Evolutionary conservation across 2,329 filamentous ascomycete species (phyloP).

Genomic region (Dendrostoma leiphaemia): DNA sequence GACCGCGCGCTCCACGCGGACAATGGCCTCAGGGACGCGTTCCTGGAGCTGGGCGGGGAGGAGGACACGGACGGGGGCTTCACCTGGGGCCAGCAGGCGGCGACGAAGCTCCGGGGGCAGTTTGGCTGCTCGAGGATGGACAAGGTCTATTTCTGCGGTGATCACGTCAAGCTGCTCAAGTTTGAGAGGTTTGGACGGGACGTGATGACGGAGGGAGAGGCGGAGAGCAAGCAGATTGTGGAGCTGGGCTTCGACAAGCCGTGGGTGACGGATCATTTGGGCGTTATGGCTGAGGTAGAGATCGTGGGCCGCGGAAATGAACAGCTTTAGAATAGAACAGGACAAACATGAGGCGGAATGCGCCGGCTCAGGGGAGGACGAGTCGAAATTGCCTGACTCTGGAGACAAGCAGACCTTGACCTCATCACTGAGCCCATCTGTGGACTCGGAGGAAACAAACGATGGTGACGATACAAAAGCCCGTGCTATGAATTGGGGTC

Average conservation of each 20-base stretch:
- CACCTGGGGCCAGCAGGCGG: constrained; percentile 57
- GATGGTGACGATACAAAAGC: too few species aligned
- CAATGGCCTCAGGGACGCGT: constrained; percentile 50
- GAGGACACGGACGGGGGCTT: constrained; percentile 51
- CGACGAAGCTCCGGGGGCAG: constrained; percentile 34
- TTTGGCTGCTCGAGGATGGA: constrained; percentile 55
- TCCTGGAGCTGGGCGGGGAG: constrained; percentile 46
- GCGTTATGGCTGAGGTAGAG: constrained; percentile 38
- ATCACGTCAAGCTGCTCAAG: constrained; percentile 21
- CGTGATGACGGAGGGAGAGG: constrained; percentile 37
- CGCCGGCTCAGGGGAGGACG: too few species aligned
- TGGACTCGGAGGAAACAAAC: too few species aligned
- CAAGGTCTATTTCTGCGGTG: constrained; percentile 53
- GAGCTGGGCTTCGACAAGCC: constrained; percentile 33
- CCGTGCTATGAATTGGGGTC: too few species aligned
- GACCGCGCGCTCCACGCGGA: constrained; percentile 46
- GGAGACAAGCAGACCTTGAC: too few species aligned
- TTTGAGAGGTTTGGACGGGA: constrained; percentile 48
- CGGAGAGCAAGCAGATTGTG: constrained; percentile 28
- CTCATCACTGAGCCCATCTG: too few species aligned
- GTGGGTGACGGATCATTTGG: constrained; percentile 52
- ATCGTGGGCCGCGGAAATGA: too few species aligned
- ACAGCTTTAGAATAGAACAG: too few species aligned
- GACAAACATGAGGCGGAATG: too few species aligned
- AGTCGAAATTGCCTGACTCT: too few species aligned